A percentile compares a stretch with the other conserved stretches of the same genome.
These are phyloP conservation scores for Tulasnella sp. DNA, from an alignment of 768 basidiomycete genomes.

Conservation along the genomic window DNA sequence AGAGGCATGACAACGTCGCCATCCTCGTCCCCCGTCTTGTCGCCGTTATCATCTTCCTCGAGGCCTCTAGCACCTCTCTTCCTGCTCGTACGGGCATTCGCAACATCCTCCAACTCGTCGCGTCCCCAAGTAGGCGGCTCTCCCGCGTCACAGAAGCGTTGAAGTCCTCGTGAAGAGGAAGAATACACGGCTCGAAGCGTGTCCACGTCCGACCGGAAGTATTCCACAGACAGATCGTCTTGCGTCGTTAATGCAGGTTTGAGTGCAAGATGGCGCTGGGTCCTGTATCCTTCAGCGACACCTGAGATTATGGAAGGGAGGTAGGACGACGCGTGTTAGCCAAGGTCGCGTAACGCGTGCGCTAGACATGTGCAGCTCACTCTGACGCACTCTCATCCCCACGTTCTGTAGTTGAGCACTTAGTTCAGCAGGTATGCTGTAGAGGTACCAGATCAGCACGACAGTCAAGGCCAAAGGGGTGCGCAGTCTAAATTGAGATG, in stretches of 20 bases:
- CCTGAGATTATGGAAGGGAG: not conserved
- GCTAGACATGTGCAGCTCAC: not conserved
- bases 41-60: conserved; percentile 1
- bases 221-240: not conserved
- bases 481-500: too few relatives aligned
- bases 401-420: not conserved
- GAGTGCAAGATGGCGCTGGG: not conserved
- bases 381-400: conserved; percentile 1
- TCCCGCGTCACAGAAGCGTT: conserved; percentile 1
- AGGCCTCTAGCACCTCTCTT: not conserved
- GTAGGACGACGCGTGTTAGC: not conserved
- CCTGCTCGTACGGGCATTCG: not conserved
- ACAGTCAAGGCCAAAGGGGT: not conserved
- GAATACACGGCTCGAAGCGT: not conserved
- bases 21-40: not conserved
- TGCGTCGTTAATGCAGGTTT: not conserved
- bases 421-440: not conserved
- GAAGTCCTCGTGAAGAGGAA: not conserved
- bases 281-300: conserved; percentile 11
- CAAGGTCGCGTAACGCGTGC: not conserved
- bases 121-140: conserved; percentile 7
- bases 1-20: not conserved
- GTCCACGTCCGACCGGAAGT: conserved; percentile 13
- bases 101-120: not conserved
- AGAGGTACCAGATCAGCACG: not conserved